Evolutionary conservation across 768 basidiomycete species (phyloP).

Genomic region (Lentinula raphanica): DNA sequence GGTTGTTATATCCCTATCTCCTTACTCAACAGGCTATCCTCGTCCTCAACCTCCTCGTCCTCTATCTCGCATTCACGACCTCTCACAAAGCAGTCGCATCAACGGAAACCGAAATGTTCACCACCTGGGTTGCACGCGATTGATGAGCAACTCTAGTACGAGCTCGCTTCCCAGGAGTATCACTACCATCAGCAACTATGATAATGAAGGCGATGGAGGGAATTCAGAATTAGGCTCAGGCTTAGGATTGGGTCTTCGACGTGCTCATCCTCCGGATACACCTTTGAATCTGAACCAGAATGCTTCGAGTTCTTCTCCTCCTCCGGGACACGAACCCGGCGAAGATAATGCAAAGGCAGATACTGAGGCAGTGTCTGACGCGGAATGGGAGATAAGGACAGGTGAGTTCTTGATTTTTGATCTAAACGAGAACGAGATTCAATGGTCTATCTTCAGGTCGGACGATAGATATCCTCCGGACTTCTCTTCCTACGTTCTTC

Average conservation of each 20-base stretch:
- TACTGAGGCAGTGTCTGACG: neutral
- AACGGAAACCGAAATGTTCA: no score
- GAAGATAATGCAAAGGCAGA: neutral
- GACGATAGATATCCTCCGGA: neutral
- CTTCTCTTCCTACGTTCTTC: conserved; percentile 1
- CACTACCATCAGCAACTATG: no score
- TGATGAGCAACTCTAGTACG: no score
- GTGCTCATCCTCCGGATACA: conserved; percentile 1
- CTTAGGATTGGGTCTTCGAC: neutral
- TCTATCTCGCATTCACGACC: no score
- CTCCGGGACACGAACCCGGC: neutral
- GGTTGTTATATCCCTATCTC: no score
- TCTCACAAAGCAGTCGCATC: no score
- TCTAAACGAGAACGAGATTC: neutral
- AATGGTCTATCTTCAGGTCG: neutral
- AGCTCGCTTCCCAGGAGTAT: no score
- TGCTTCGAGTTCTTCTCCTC: neutral
- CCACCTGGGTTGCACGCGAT: no score
- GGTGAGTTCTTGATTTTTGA: neutral
- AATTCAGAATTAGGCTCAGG: neutral
- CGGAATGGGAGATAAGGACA: conserved; percentile 6
- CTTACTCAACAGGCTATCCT: no score
- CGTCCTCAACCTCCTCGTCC: no score
- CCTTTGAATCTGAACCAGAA: neutral
- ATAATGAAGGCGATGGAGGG: no score